Percentiles rank a stretch among this genome's conserved stretches.
phyloP scores from a whole-genome alignment of 2,329 filamentous ascomycete genomes.

The Fusarium kyushuense region DNA sequence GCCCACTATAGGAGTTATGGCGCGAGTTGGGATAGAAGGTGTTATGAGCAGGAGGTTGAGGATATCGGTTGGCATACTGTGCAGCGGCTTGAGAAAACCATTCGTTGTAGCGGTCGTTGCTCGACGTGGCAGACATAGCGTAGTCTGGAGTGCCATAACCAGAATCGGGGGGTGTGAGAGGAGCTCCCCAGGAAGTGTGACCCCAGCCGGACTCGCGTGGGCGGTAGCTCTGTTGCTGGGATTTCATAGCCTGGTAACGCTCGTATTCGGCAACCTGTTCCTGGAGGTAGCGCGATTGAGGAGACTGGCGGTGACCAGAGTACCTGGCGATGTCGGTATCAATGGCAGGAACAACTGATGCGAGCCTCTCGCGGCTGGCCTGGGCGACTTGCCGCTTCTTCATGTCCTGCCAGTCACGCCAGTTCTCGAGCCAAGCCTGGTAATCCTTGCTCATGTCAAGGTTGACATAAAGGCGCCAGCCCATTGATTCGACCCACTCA shows the following conservation, averaged over 20 bases:
- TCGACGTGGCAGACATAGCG: conserved; percentile 65
- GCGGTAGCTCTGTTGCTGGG: conserved; percentile 56
- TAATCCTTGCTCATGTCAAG: conserved; percentile 80
- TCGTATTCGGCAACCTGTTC: conserved; percentile 69
- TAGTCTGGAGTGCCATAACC: conserved; percentile 73
- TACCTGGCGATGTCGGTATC: conserved; percentile 58
- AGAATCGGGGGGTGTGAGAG: conserved; percentile 70
- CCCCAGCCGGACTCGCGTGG: conserved; percentile 60
- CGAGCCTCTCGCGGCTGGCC: conserved; percentile 63
- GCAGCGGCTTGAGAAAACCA: conserved; percentile 64
- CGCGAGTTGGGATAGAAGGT: conserved; percentile 57
- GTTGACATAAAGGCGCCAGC: conserved; percentile 89
- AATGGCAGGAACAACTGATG: conserved; percentile 61
- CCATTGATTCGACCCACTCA: conserved; percentile 86
- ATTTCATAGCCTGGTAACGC: conserved; percentile 61
- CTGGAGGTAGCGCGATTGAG: conserved; percentile 62
- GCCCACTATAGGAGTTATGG: conserved; percentile 56
- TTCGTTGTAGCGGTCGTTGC: conserved; percentile 68
- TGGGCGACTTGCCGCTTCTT: conserved; percentile 66
- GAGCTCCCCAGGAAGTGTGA: conserved; percentile 61
- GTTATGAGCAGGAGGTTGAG: conserved; percentile 57
- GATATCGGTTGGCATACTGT: conserved; percentile 60
- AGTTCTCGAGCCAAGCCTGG: conserved; percentile 71
- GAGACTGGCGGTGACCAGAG: conserved; percentile 53
- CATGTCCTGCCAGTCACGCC: conserved; percentile 67